Conservation (phyloP, 2,329 filamentous ascomycete genomes). For the Cyphellophora attinorum region DNA sequence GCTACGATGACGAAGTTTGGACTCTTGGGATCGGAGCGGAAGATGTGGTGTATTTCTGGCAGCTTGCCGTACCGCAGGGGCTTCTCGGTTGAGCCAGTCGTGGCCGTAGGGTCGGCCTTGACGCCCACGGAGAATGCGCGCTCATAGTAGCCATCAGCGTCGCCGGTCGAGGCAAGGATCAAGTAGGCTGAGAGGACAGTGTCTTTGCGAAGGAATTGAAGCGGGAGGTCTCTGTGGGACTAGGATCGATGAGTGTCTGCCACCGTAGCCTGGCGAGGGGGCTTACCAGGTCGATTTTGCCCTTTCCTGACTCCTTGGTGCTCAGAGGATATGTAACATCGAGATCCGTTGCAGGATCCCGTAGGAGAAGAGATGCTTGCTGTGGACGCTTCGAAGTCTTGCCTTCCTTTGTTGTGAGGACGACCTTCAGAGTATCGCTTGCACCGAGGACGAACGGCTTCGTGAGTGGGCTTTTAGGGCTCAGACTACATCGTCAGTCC, state of each 20-base stretch:
- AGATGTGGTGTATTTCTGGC: conserved; percentile 82
- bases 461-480: conserved; percentile 49
- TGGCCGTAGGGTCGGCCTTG: conserved; percentile 50
- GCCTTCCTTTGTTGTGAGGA: conserved; percentile 70
- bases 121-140: conserved; percentile 66
- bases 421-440: conserved; percentile 68
- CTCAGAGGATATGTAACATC: conserved; percentile 79
- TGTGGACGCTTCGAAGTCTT: conserved; percentile 75
- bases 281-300: conserved; percentile 71
- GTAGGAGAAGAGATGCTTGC: conserved; percentile 82
- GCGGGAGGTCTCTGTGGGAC: conserved; percentile 81
- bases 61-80: conserved; percentile 76
- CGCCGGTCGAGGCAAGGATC: conserved; percentile 78
- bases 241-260: conserved; percentile 28
- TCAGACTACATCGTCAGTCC: conserved; percentile 40
- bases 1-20: conserved; percentile 72
- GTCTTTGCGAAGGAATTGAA: conserved; percentile 63
- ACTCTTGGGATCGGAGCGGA: conserved; percentile 68
- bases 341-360: conserved; percentile 63
- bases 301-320: conserved; percentile 82
- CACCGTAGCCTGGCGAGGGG: conserved; percentile 9
- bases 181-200: conserved; percentile 69
- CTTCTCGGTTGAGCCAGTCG: conserved; percentile 52
- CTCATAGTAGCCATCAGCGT: conserved; percentile 55
- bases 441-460: conserved; percentile 56